A percentile compares a stretch with the other conserved stretches of the same genome.
Evolutionary conservation across 2,329 filamentous ascomycete genomes (phyloP).

Genomic region (Colletotrichum sansevieriae): DNA sequence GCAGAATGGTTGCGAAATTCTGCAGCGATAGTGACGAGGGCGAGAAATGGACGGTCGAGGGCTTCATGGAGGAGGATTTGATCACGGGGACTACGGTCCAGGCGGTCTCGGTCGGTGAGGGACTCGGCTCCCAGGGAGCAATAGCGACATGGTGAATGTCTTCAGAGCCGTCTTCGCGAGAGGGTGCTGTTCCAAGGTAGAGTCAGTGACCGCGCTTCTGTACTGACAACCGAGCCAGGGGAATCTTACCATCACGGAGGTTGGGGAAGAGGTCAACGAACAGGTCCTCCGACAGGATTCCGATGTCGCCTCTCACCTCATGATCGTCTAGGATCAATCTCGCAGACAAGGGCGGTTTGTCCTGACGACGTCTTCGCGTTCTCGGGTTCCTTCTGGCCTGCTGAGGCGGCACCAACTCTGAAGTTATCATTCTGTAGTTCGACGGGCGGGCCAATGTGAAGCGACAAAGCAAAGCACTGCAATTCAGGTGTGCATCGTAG

Average conservation of each 20-base stretch:
- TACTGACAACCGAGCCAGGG: background rate
- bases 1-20: conserved; percentile 80
- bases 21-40: conserved; percentile 80
- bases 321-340: conserved; percentile 87
- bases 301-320: conserved; percentile 82
- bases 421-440: conserved; percentile 32
- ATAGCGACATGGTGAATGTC: conserved; percentile 76
- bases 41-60: conserved; percentile 85
- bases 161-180: conserved; percentile 46
- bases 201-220: conserved; percentile 5
- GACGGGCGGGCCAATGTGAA: background rate
- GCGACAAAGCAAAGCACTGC: conserved; percentile 16
- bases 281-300: conserved; percentile 87
- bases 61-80: conserved; percentile 73
- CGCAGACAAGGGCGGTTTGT: conserved; percentile 83
- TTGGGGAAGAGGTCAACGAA: conserved; percentile 84
- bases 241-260: conserved; percentile 62
- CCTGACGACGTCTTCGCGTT: conserved; percentile 68
- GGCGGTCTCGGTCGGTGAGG: conserved; percentile 70
- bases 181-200: conserved; percentile 2
- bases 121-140: conserved; percentile 77
- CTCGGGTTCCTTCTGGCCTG: conserved; percentile 52
- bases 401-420: conserved; percentile 47
- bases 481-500: conserved; percentile 30
- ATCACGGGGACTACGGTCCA: conserved; percentile 90